phyloP scores from a whole-genome alignment of 805 yeast genomes.

The Kuraishia ogatae region DNA sequence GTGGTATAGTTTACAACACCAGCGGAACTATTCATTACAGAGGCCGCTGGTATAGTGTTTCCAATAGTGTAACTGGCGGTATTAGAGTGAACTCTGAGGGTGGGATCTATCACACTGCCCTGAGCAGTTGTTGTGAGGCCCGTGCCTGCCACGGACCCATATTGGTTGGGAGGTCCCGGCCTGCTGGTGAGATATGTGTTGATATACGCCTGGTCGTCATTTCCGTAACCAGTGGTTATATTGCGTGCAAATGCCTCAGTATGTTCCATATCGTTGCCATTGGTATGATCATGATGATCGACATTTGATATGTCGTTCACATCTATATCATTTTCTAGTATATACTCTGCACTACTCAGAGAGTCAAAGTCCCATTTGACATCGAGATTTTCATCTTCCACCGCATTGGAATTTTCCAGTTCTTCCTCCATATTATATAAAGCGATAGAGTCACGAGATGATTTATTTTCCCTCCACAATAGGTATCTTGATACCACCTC shows the following conservation, averaged over 20 bases:
- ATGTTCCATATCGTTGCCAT: conserved; percentile 2
- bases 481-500: conserved; percentile 71
- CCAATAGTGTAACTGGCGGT: neutral
- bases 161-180: neutral
- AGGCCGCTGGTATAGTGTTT: neutral
- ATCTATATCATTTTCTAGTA: conserved; percentile 60
- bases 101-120: neutral
- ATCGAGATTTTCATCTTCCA: conserved; percentile 20
- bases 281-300: conserved; percentile 6
- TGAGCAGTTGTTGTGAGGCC: neutral
- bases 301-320: conserved; percentile 10
- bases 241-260: neutral
- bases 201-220: neutral
- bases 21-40: neutral
- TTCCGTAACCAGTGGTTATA: neutral
- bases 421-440: conserved; percentile 15
- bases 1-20: neutral
- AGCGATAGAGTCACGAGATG: conserved; percentile 41
- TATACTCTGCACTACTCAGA: conserved; percentile 62
- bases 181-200: neutral
- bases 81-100: neutral
- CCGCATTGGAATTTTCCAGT: conserved; percentile 1
- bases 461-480: conserved; percentile 64
- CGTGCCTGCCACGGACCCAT: neutral
- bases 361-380: conserved; percentile 91